These are phyloP conservation scores for Solanum appendiculatum DNA, from an alignment of 257 asterid genomes.

Conservation along the genomic window DNA sequence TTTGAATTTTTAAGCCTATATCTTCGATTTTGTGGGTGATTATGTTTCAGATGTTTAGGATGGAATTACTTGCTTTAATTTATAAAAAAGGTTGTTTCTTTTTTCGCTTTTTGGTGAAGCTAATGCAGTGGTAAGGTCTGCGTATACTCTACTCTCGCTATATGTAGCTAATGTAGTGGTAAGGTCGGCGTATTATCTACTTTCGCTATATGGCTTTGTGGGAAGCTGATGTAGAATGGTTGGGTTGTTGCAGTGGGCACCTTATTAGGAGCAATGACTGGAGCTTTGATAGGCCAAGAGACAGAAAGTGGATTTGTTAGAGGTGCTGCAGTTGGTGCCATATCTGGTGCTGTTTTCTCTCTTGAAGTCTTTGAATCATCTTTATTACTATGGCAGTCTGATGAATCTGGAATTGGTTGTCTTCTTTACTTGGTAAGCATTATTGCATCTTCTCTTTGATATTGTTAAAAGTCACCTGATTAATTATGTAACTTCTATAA, in stretches of 20 bases:
- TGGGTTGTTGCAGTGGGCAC: slow-evolving; percentile 66
- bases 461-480: neutral
- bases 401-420: slow-evolving; percentile 90
- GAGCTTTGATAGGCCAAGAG: slow-evolving; percentile 96
- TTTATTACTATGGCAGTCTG: slow-evolving; percentile 72
- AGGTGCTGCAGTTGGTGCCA: slow-evolving; percentile 98
- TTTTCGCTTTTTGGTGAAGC: neutral
- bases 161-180: neutral
- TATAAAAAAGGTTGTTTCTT: neutral
- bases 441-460: neutral
- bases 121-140: neutral
- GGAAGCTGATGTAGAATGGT: neutral
- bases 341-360: slow-evolving; percentile 97
- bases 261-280: slow-evolving; percentile 89
- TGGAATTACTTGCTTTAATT: neutral
- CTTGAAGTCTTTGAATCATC: slow-evolving; percentile 95
- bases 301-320: slow-evolving; percentile 94
- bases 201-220: too few relatives aligned
- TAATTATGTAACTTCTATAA: neutral
- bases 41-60: neutral
- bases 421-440: slow-evolving; percentile 82
- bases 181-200: neutral
- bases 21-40: neutral
- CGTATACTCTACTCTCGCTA: too few relatives aligned
- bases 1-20: neutral